phyloP scores from a whole-genome alignment of 169 alveolate genomes.

The Plasmodium billcollinsi region DNA sequence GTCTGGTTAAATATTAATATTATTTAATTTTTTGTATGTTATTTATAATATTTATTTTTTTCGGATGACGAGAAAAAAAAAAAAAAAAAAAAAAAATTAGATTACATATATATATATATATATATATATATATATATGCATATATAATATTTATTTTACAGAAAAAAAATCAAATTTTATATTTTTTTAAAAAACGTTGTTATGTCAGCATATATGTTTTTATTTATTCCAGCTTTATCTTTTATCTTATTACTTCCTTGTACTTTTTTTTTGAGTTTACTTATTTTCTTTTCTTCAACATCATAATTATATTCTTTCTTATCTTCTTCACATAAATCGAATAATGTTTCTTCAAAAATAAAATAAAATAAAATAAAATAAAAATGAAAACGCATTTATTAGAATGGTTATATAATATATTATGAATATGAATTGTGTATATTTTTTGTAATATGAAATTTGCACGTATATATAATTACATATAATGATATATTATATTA shows the following conservation, averaged over 20 bases:
- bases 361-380: constrained; percentile 3
- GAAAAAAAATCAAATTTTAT: background rate
- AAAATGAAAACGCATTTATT: background rate
- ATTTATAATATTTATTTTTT: no score
- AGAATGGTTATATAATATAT: background rate
- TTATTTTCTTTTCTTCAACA: constrained; percentile 63
- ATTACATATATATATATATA: no score
- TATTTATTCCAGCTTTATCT: constrained; percentile 33
- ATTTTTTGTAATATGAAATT: no score
- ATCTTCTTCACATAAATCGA: constrained; percentile 65
- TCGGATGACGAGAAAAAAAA: no score
- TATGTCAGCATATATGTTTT: constrained; percentile 67
- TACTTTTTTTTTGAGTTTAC: constrained; percentile 23
- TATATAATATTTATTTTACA: no score
- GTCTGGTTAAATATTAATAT: no score
- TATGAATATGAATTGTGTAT: no score
- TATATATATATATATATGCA: no score
- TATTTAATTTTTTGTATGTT: no score
- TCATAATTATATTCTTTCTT: constrained; percentile 71
- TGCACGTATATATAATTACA: no score
- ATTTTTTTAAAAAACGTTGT: constrained; percentile 59
- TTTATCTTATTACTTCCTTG: constrained; percentile 3
- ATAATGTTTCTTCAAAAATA: constrained; percentile 24
- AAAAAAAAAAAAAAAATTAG: no score
- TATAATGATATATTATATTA: background rate